Evolutionary conservation across 2,329 filamentous ascomycete genomes (phyloP).

Genomic region (Chrysoporthe cubensis): DNA sequence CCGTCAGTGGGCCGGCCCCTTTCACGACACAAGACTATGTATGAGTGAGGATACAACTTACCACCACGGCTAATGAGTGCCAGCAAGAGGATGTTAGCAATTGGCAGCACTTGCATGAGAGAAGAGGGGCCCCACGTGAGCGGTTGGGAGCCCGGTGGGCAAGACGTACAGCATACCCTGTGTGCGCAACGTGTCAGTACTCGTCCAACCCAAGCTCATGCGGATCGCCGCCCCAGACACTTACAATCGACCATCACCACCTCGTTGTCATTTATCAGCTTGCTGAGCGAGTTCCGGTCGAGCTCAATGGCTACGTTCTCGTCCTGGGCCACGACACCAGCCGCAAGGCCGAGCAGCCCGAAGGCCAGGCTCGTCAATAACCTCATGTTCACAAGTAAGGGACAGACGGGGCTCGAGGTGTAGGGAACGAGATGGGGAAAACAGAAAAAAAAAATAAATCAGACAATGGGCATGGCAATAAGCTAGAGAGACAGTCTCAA

Average conservation of each 20-base stretch:
- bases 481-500: neutral
- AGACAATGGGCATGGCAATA: neutral
- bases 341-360: slow-evolving; percentile 54
- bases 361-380: slow-evolving; percentile 48
- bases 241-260: slow-evolving; percentile 93
- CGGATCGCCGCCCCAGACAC: slow-evolving; percentile 36
- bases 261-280: slow-evolving; percentile 82
- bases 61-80: slow-evolving; percentile 37
- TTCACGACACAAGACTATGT: neutral
- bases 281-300: slow-evolving; percentile 82
- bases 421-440: slow-evolving; percentile 15
- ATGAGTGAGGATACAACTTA: slow-evolving; percentile 46
- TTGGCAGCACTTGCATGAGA: neutral
- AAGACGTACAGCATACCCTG: slow-evolving; percentile 21
- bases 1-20: slow-evolving; percentile 67
- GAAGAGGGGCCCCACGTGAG: neutral
- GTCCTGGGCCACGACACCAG: slow-evolving; percentile 57
- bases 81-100: slow-evolving; percentile 8
- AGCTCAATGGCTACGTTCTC: slow-evolving; percentile 80
- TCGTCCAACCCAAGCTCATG: neutral
- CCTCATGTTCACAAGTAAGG: slow-evolving; percentile 18
- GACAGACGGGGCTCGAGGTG: slow-evolving; percentile 5
- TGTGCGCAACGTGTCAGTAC: neutral
- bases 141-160: neutral
- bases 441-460: neutral